A percentile compares a stretch with the other conserved stretches of the same genome.
Conservation (phyloP, 306 rosid species). For the Medicago arabica region DNA sequence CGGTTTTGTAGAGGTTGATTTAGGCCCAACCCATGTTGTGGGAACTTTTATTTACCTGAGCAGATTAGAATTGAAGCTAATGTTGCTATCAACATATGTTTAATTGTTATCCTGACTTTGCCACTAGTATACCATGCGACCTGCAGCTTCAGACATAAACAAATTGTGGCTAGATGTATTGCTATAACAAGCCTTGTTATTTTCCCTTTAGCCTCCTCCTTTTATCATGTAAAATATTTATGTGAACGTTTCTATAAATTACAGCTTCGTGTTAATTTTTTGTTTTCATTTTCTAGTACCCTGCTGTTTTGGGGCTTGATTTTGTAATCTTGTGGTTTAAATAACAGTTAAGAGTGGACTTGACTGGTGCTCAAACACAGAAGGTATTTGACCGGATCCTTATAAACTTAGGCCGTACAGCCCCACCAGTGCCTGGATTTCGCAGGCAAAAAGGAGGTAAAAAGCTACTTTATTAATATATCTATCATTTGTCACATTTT, state of each 20-base stretch:
- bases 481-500: slow-evolving; percentile 28
- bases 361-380: slow-evolving; percentile 74
- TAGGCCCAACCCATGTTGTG: too few species aligned
- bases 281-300: slow-evolving; percentile 25
- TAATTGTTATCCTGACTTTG: not conserved
- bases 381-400: slow-evolving; percentile 68
- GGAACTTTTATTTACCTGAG: slow-evolving; percentile 9
- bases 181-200: not conserved
- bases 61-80: slow-evolving; percentile 13
- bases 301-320: slow-evolving; percentile 17
- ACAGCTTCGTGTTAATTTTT: slow-evolving; percentile 6
- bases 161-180: slow-evolving; percentile 26
- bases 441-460: slow-evolving; percentile 89
- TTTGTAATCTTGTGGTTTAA: slow-evolving; percentile 27
- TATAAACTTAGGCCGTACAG: slow-evolving; percentile 65
- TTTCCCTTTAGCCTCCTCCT: not conserved
- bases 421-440: slow-evolving; percentile 91
- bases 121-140: slow-evolving; percentile 1
- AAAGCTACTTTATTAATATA: slow-evolving; percentile 10
- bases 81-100: not conserved
- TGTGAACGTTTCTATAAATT: not conserved
- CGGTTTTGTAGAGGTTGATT: too few species aligned
- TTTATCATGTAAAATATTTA: slow-evolving; percentile 7
- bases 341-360: slow-evolving; percentile 76
- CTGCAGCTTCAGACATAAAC: slow-evolving; percentile 8